Evolutionary conservation across 306 rosid genomes (phyloP), one percentile per base, ranked within the genome.

Genomic region (Casuarina cunninghamiana): DNA sequence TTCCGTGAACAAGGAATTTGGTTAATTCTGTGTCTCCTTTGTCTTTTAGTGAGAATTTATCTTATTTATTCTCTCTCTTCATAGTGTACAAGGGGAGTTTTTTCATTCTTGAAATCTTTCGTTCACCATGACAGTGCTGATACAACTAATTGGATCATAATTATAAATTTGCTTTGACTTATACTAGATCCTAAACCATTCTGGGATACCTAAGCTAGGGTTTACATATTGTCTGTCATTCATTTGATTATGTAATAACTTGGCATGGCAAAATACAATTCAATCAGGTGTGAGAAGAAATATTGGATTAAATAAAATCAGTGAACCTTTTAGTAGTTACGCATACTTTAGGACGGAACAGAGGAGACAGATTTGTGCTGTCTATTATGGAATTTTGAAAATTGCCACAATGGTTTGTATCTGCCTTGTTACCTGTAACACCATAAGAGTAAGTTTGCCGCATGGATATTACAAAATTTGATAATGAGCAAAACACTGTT

Each of bases 201-300:
- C n/a, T 62, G 6, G 44, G 69, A 62, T 3, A 13, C 41, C 37
- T 37, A 37, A 62, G 37, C 69, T 62, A 38, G 45, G 66, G 69
- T 62, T 38, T 35, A 62, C 5, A 5, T 35, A 13, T 62, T 62
- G 16, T 62, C 43, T 62, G 17, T 55, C 69, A 37, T 62, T 35
- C 44, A 62, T 62, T 62, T 62, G 69, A 62, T 62, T 35, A 62
- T 62, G 13, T 62, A 62, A 62, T 62, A 9, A 62, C n/a, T 37
- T 37, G 44, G 17, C 32, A 57, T 19, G 21, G 21, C 35, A 3
- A 57, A 57, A 19, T n/a, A 21, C 12, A 21, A 21, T 21, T 57
- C 63, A 57, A n/a, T 57, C 37, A 57, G 21, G 63, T 57, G 63
- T 26, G 32, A 26, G 32, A 26, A 26, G 32, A 26, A 26, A 26